These are phyloP conservation scores for Pseudogymnoascus sp. DNA, from an alignment of 2,329 filamentous ascomycete species.

Conservation along the genomic window DNA sequence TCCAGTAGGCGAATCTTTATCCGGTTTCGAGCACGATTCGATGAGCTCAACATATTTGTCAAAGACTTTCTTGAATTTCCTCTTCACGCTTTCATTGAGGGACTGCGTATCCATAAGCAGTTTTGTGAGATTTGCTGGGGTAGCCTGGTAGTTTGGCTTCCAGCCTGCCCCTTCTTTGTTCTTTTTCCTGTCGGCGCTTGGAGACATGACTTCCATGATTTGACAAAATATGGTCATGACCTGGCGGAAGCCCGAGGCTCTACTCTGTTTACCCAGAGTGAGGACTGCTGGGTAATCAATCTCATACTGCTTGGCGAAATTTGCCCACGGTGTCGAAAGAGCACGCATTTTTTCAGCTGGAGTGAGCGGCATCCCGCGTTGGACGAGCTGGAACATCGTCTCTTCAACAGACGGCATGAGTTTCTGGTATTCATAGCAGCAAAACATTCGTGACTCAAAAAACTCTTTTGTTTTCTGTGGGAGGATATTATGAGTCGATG, in stretches of 20 bases:
- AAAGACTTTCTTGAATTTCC: constrained; percentile 27
- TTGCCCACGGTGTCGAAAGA: constrained; percentile 38
- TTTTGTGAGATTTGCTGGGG: constrained; percentile 24
- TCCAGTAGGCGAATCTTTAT: constrained; percentile 12
- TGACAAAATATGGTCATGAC: constrained; percentile 31
- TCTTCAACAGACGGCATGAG: constrained; percentile 37
- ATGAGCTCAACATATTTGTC: constrained; percentile 27
- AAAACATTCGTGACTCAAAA: constrained; percentile 35
- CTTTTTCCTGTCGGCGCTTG: constrained; percentile 10
- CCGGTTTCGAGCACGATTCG: constrained; percentile 24
- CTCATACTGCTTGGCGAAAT: constrained; percentile 35
- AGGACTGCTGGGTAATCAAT: constrained; percentile 33
- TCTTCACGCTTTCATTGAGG: constrained; percentile 25
- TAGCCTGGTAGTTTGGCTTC: constrained; percentile 26
- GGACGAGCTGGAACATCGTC: constrained; percentile 41
- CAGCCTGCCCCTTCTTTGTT: constrained; percentile 14
- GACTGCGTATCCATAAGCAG: constrained; percentile 26
- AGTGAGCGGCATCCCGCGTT: constrained; percentile 38
- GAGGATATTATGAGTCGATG: constrained; percentile 28
- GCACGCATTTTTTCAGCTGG: constrained; percentile 40
- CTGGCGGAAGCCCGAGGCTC: constrained; percentile 30
- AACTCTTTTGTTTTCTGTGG: constrained; percentile 29
- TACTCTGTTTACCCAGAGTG: constrained; percentile 22
- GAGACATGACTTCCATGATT: constrained; percentile 25
- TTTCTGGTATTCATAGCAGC: constrained; percentile 36